These are phyloP conservation scores for Penicillium paxilli DNA, from an alignment of 495 filamentous ascomycete genomes.

Conservation along the genomic window DNA sequence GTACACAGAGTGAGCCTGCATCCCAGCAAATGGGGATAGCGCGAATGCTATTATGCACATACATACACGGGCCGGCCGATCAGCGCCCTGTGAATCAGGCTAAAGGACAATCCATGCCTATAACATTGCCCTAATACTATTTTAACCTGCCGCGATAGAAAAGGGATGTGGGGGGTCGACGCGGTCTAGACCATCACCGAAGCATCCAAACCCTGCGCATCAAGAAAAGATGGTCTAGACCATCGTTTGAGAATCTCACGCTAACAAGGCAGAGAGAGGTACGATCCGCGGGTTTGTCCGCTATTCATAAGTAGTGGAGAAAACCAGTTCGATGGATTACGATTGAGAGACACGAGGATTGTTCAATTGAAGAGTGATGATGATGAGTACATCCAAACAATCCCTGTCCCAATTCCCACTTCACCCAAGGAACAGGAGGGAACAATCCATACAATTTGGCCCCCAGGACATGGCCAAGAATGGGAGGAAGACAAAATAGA, in stretches of 20 bases:
- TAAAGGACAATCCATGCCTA: not conserved
- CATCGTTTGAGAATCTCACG: not conserved
- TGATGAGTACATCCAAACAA: conserved; percentile 8
- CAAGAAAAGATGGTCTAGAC: conserved; percentile 8
- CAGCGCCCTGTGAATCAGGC: not conserved
- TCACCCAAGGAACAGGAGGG: not conserved
- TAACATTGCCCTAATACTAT: not conserved
- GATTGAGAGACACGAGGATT: not conserved
- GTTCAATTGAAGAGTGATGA: conserved; percentile 5
- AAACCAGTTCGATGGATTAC: not conserved
- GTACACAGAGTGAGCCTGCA: not conserved
- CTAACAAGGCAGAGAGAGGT: not conserved
- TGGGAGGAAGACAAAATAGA: not conserved
- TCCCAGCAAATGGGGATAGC: not conserved
- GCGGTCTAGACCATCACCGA: not conserved
- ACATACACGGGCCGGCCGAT: not conserved
- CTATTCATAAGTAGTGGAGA: not conserved
- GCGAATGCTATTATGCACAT: not conserved
- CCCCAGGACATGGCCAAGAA: not conserved
- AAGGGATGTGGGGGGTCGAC: not conserved
- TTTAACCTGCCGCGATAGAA: not conserved
- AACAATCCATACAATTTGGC: not conserved
- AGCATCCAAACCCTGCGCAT: not conserved
- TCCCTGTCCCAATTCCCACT: not conserved
- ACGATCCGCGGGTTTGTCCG: conserved; percentile 6